These are phyloP conservation scores for Coemansia sp. DNA, from an alignment of 192 early-diverging fungal genomes.

Conservation along the genomic window DNA sequence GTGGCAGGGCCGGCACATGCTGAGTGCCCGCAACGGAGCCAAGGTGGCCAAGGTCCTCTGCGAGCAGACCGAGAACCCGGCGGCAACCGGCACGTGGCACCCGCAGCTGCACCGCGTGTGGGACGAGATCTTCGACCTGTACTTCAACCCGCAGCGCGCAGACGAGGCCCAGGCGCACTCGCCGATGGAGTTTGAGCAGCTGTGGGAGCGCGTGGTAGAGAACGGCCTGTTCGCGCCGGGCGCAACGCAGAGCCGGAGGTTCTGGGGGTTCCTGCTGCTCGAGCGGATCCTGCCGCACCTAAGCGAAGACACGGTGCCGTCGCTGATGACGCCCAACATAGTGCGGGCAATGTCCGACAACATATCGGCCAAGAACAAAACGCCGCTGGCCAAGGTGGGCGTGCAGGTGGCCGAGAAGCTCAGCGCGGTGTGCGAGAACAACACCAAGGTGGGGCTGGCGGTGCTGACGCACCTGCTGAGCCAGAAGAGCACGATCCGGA, in stretches of 20 bases:
- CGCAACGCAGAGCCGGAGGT: constrained; percentile 79
- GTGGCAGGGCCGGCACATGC: constrained; percentile 48
- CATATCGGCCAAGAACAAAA: constrained; percentile 66
- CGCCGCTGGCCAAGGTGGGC: constrained; percentile 77
- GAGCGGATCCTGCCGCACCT: constrained; percentile 51
- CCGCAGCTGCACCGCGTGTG: constrained; percentile 82
- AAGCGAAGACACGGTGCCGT: constrained; percentile 40
- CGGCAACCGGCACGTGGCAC: constrained; percentile 57
- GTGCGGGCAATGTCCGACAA: constrained; percentile 86
- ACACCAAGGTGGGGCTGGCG: constrained; percentile 69
- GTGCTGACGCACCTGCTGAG: constrained; percentile 80
- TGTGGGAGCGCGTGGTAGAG: constrained; percentile 81
- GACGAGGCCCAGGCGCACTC: constrained; percentile 17
- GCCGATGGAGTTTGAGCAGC: constrained; percentile 63
- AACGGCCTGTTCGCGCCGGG: constrained; percentile 72
- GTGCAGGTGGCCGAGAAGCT: constrained; percentile 38
- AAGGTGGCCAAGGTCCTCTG: constrained; percentile 37
- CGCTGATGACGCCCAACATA: constrained; percentile 68
- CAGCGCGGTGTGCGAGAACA: constrained; percentile 58
- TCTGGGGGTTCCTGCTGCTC: constrained; percentile 85
- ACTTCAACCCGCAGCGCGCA: constrained; percentile 48
- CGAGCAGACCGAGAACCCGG: constrained; percentile 36
- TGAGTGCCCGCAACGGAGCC: constrained; percentile 25
- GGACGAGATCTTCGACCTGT: constrained; percentile 65
- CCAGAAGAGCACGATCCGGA: constrained; percentile 58